Evolutionary conservation across 2,329 filamentous ascomycete species (phyloP).

Genomic region (Tympanopsis confertula): DNA sequence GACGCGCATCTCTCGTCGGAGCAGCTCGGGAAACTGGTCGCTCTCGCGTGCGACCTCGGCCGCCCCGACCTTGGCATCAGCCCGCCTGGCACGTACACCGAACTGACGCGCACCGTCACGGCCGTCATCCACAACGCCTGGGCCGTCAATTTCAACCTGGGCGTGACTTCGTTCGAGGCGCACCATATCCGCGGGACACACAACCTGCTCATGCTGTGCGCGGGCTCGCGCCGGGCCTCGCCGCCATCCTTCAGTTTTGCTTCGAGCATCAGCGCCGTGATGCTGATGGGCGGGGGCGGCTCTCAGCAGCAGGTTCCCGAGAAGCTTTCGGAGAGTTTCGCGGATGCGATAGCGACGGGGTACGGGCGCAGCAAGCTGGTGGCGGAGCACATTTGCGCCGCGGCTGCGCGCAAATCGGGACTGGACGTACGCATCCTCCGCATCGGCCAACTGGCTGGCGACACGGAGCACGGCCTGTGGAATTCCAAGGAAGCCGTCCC

Average conservation of each 20-base stretch:
- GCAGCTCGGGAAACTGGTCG: too few relatives aligned
- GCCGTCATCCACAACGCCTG: slow-evolving; percentile 8
- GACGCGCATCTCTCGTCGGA: too few relatives aligned
- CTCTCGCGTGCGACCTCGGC: too few relatives aligned
- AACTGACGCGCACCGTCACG: background rate
- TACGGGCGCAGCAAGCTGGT: slow-evolving; percentile 25
- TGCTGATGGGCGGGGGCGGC: too few relatives aligned
- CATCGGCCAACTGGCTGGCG: slow-evolving; percentile 21
- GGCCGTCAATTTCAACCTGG: slow-evolving; percentile 7
- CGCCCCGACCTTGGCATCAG: too few relatives aligned
- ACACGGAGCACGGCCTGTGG: slow-evolving; percentile 15
- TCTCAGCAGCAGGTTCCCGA: slow-evolving; percentile 4
- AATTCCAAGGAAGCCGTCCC: slow-evolving; percentile 14
- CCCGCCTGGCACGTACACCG: background rate
- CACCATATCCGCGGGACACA: slow-evolving; percentile 6
- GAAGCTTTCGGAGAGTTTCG: background rate
- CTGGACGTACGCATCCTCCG: slow-evolving; percentile 16
- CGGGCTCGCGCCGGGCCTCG: too few relatives aligned
- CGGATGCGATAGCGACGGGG: slow-evolving; percentile 4
- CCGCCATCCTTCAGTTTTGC: too few relatives aligned
- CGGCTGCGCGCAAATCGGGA: slow-evolving; percentile 12
- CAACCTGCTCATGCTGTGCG: too few relatives aligned
- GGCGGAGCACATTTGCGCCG: slow-evolving; percentile 19
- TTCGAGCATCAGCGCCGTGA: too few relatives aligned
- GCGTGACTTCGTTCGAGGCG: slow-evolving; percentile 3